These are phyloP conservation scores for Cladosporium colombiae DNA, from an alignment of 2,329 filamentous ascomycete genomes.

Conservation along the genomic window DNA sequence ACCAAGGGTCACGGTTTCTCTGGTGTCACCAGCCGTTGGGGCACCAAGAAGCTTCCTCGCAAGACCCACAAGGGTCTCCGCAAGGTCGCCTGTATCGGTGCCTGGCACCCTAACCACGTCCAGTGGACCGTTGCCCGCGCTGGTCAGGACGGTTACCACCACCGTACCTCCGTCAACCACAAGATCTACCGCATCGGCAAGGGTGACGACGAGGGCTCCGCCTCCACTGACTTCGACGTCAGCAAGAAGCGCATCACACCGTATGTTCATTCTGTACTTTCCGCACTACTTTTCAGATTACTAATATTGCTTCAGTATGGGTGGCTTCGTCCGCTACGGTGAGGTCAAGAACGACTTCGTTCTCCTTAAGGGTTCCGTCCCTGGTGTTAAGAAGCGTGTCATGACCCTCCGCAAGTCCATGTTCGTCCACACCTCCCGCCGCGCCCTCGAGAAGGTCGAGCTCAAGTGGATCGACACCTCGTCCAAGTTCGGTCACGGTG, in stretches of 20 bases:
- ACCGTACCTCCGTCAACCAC: slow-evolving; percentile 99
- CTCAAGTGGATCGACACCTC: slow-evolving; percentile 99
- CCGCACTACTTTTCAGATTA: not conserved
- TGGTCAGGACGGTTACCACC: slow-evolving; percentile 99
- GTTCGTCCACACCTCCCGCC: slow-evolving; percentile 94
- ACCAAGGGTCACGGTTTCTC: slow-evolving; percentile 99
- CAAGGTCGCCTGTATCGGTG: slow-evolving; percentile 99
- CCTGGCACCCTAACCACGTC: slow-evolving; percentile 99
- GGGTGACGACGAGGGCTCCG: slow-evolving; percentile 86
- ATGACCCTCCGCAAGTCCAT: slow-evolving; percentile 99
- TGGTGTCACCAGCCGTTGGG: slow-evolving; percentile 97
- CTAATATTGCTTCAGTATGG: slow-evolving; percentile 66
- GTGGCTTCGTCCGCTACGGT: slow-evolving; percentile 99
- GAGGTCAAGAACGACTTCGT: slow-evolving; percentile 99
- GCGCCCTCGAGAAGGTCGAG: slow-evolving; percentile 97
- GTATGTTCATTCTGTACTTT: slow-evolving; percentile 66
- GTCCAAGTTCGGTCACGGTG: slow-evolving; percentile 99
- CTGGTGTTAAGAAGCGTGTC: slow-evolving; percentile 98
- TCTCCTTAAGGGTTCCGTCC: slow-evolving; percentile 95
- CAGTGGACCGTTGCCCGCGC: slow-evolving; percentile 99
- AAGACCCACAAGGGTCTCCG: slow-evolving; percentile 99
- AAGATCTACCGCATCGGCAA: slow-evolving; percentile 99
- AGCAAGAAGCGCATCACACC: slow-evolving; percentile 99
- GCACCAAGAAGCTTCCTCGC: slow-evolving; percentile 99
- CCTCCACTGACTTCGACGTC: slow-evolving; percentile 90